Conservation (phyloP, 2,329 filamentous ascomycete genomes). For the Cryphonectria carpinicola region DNA sequence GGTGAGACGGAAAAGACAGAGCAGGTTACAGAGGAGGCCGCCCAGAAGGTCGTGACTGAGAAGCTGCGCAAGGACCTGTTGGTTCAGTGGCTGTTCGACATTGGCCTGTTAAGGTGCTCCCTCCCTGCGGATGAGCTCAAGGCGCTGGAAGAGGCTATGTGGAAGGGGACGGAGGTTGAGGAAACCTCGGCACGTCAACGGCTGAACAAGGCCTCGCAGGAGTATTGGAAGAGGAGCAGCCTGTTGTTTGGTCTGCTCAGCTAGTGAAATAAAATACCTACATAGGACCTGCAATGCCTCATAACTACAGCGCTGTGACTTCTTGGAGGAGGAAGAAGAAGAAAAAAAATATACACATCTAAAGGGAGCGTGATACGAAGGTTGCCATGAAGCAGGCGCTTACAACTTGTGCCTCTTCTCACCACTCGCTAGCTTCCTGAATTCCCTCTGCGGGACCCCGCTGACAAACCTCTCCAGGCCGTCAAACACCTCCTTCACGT, state of each 20-base stretch:
- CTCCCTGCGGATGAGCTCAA: constrained; percentile 40
- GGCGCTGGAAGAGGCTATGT: constrained; percentile 51
- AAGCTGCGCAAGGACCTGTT: constrained; percentile 50
- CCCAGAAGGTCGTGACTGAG: constrained; percentile 26
- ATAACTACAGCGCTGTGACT: constrained; percentile 15
- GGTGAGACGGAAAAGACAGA: constrained; percentile 26
- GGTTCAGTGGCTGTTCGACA: constrained; percentile 66
- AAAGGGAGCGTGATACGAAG: background rate
- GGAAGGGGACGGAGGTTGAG: constrained; percentile 52
- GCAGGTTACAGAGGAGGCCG: constrained; percentile 28
- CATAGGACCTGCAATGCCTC: constrained; percentile 15
- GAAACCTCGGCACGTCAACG: constrained; percentile 53
- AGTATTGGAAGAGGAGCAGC: constrained; percentile 83
- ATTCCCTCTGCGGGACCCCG: constrained; percentile 87
- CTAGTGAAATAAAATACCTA: constrained; percentile 34
- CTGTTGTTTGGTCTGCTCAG: constrained; percentile 79
- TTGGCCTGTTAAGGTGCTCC: constrained; percentile 50
- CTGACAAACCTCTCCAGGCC: constrained; percentile 80
- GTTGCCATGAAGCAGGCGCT: background rate
- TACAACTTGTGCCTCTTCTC: constrained; percentile 95
- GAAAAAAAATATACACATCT: constrained; percentile 9
- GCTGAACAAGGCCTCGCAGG: constrained; percentile 65
- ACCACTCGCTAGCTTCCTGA: constrained; percentile 79
- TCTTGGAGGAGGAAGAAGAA: background rate
- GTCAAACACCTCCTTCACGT: constrained; percentile 81